Percentiles rank a stretch among this genome's conserved stretches.
Conservation (phyloP, 768 basidiomycete genomes). For the Termitomyces sp. region DNA sequence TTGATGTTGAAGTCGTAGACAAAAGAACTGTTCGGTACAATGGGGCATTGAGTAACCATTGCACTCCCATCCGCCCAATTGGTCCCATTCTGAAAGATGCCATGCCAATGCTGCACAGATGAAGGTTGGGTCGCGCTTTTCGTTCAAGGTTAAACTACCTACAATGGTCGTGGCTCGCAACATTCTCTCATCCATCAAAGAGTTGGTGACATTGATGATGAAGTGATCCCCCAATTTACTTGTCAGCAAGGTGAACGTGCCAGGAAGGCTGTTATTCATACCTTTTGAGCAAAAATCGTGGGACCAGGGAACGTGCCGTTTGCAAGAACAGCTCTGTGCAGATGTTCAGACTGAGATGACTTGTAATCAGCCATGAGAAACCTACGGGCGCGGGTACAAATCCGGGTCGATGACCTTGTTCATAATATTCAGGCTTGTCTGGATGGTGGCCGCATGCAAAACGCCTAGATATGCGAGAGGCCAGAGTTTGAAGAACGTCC, state of each 20-base stretch:
- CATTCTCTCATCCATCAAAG: neutral
- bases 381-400: neutral
- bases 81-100: neutral
- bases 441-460: neutral
- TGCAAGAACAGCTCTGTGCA: neutral
- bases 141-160: neutral
- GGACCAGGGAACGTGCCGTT: conserved; percentile 1
- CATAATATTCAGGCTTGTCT: neutral
- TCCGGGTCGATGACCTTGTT: neutral
- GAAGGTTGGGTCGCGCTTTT: neutral
- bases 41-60: neutral
- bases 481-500: neutral
- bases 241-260: neutral
- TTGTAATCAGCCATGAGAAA: neutral
- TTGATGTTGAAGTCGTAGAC: conserved; percentile 27
- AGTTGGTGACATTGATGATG: neutral
- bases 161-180: neutral
- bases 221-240: neutral
- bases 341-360: neutral
- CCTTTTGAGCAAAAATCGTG: neutral
- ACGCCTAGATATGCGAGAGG: neutral
- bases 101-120: neutral
- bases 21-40: conserved; percentile 21
- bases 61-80: neutral
- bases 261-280: neutral